Base-by-base conservation (phyloP, 768 basidiomycete species). In the Peribolospora kevripleyi region DNA sequence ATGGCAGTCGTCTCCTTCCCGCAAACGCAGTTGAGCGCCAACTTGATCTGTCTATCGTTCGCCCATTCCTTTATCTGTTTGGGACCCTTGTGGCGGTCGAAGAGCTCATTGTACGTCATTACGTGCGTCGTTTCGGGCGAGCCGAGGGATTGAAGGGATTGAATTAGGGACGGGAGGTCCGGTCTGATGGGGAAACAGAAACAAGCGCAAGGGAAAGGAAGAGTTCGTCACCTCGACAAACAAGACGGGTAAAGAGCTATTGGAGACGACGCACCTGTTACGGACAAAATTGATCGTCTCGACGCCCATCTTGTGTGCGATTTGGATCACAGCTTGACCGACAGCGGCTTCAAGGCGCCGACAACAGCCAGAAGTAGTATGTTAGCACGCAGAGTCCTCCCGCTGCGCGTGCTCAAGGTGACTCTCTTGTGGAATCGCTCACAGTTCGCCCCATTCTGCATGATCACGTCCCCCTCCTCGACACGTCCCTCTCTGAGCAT, bases 381-480 rank as follows among this genome's bases (percentile, higher is more conserved):
- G 55, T 54, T 48, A 54, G 42, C 10, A 6, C 59, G 51, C 46
- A 53, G 41, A 13, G 55, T 48, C 54, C 52, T 8, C 55, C 62
- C 39, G 50, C 42, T 11, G 42, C 11, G 7, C 46, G 46, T 14
- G 9, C 25, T 25, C 25, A 25, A 25, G 25, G 25, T 25, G 25
- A 25, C 11, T n/a, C 52, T 42, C 7, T 49, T 42, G 7, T n/a
- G 8, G 53, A 36, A 52, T 11, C 68, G 78, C 50, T 56, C 81
- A 60, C 81, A 81, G 61, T 88, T 88, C 14, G 78, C 79, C 38
- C 83, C 85, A 58, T 87, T 88, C 66, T 88, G 85, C 8, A 88
- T 65, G 11, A 90, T 71, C 80, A 80, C 87, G 50, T 84, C 81
- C 3, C 80, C 84, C 50, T 73, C 70, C 52, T 75, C 58, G 47